A percentile compares a stretch with the other conserved stretches of the same genome.
Evolutionary conservation across 805 yeast genomes (phyloP).

Genomic region (Citeromyces matritensis): DNA sequence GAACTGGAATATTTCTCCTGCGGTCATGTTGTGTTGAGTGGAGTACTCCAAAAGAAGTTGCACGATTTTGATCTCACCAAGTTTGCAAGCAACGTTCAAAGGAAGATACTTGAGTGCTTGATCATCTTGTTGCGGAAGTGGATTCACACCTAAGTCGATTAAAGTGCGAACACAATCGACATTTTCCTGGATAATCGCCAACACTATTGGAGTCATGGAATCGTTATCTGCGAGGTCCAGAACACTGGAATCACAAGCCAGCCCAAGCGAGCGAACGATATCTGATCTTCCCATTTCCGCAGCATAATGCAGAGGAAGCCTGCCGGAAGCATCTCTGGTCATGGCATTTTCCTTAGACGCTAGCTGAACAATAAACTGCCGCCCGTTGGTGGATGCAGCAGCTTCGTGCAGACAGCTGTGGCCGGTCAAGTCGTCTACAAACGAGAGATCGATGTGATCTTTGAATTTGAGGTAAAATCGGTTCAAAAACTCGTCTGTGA

Average conservation of each 20-base stretch:
- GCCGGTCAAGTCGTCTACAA: constrained; percentile 55
- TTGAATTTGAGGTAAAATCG: constrained; percentile 31
- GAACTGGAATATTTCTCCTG: constrained; percentile 30
- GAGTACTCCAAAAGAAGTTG: constrained; percentile 35
- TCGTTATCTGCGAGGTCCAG: constrained; percentile 49
- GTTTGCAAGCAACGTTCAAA: constrained; percentile 77
- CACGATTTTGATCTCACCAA: constrained; percentile 62
- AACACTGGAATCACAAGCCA: constrained; percentile 11
- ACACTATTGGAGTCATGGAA: constrained; percentile 68
- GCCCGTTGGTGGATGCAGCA: constrained; percentile 6
- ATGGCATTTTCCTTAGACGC: constrained; percentile 8
- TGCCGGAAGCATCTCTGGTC: constrained; percentile 50
- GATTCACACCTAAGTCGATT: constrained; percentile 30
- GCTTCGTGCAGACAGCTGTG: constrained; percentile 69
- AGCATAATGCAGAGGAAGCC: constrained; percentile 81
- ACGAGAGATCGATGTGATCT: constrained; percentile 33
- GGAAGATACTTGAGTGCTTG: constrained; percentile 54
- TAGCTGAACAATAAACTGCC: constrained; percentile 9
- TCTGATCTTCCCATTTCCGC: constrained; percentile 40
- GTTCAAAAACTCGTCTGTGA: constrained; percentile 46
- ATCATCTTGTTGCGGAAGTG: constrained; percentile 30
- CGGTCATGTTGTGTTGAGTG: constrained; percentile 11
- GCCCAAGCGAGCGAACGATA: constrained; percentile 19
- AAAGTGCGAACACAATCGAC: constrained; percentile 36
- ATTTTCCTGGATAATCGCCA: constrained; percentile 62